These are phyloP conservation scores for Flueggea neowawraea DNA, from an alignment of 441 rosid species.

Conservation along the genomic window DNA sequence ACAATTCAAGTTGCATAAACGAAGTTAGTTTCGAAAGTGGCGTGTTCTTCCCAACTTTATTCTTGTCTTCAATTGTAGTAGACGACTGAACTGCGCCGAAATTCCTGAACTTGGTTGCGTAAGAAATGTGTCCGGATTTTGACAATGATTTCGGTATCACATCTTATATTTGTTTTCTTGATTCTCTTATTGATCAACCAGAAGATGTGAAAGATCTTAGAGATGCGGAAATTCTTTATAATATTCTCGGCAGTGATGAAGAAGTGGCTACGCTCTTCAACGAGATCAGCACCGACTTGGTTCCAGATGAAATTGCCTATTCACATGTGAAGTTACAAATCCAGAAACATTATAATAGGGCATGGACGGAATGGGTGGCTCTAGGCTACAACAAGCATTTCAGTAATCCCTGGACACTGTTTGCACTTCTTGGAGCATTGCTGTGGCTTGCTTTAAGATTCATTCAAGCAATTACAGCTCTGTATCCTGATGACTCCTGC, in stretches of 20 bases:
- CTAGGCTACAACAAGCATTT: not conserved
- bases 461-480: too few relatives aligned
- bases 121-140: slow-evolving; percentile 15
- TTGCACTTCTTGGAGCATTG: slow-evolving; percentile 3
- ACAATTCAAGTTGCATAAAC: not conserved
- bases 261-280: slow-evolving; percentile 27
- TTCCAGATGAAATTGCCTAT: not conserved
- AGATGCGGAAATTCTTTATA: slow-evolving; percentile 4
- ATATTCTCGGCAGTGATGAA: slow-evolving; percentile 19
- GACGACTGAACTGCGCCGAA: slow-evolving; percentile 21
- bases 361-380: not conserved
- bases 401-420: slow-evolving; percentile 13
- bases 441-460: too few relatives aligned
- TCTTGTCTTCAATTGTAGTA: not conserved
- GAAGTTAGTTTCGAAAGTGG: not conserved
- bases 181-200: slow-evolving; percentile 15
- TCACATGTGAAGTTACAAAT: not conserved
- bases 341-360: slow-evolving; percentile 6
- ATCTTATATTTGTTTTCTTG: slow-evolving; percentile 18
- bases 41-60: not conserved
- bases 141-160: slow-evolving; percentile 8
- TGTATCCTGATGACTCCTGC: too few relatives aligned
- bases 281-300: slow-evolving; percentile 12
- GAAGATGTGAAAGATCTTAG: slow-evolving; percentile 20
- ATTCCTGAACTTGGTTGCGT: slow-evolving; percentile 26